phyloP scores from a whole-genome alignment of 139 green algal genomes.

The Haematococcus sp. region DNA sequence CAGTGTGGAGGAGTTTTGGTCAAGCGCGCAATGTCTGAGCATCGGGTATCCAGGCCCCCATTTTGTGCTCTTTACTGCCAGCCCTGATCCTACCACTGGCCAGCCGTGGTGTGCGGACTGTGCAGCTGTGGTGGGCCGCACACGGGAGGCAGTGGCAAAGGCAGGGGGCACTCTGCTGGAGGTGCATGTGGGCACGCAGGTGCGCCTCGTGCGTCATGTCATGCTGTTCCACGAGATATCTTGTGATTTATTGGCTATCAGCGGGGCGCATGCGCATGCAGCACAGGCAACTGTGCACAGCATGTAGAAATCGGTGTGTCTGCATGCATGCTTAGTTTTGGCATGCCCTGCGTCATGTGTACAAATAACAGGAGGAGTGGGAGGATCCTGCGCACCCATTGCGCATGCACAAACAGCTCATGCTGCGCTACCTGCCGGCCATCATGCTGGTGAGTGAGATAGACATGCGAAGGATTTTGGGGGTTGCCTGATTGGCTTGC shows the following conservation, averaged over 20 bases:
- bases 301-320: not conserved
- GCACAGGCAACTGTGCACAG: not conserved
- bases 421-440: not conserved
- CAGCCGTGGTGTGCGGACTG: slow-evolving; percentile 4
- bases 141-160: not conserved
- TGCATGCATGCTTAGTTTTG: not conserved
- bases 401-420: not conserved
- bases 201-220: not conserved
- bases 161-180: not conserved
- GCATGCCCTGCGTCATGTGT: not conserved
- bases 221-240: too few species aligned
- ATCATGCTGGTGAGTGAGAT: not conserved
- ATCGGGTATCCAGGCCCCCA: not conserved
- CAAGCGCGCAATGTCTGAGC: not conserved
- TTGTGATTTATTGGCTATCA: too few species aligned
- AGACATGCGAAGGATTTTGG: not conserved
- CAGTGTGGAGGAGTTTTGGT: not conserved
- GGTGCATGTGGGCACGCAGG: not conserved
- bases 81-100: not conserved
- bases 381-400: not conserved
- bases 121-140: not conserved
- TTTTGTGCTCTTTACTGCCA: slow-evolving; percentile 4
- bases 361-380: not conserved
- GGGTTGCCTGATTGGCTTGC: too few species aligned
- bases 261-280: too few species aligned